A percentile compares a stretch with the other conserved stretches of the same genome.
Evolutionary conservation across 2,329 filamentous ascomycete genomes (phyloP).

Genomic region (Fonsecaea nubica): DNA sequence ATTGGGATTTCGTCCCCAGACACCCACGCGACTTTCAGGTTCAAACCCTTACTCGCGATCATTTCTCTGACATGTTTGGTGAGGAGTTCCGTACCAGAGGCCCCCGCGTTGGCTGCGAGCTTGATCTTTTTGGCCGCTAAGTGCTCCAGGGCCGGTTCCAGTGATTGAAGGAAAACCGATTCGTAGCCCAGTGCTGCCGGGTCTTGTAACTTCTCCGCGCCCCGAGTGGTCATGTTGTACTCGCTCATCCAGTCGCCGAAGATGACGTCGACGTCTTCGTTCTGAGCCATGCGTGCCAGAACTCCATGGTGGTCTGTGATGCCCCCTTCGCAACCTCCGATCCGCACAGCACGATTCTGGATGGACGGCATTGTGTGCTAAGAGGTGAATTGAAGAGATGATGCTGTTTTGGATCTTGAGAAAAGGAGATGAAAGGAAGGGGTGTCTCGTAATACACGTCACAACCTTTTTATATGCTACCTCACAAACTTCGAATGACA

Average conservation of each 20-base stretch:
- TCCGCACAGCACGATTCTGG: constrained; percentile 38
- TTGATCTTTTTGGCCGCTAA: constrained; percentile 48
- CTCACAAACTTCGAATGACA: neutral
- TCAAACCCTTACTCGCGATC: constrained; percentile 42
- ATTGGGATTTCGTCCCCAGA: constrained; percentile 50
- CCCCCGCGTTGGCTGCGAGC: constrained; percentile 52
- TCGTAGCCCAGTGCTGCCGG: constrained; percentile 39
- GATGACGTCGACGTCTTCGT: constrained; percentile 38
- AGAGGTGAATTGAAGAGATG: neutral
- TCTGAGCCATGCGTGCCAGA: constrained; percentile 33
- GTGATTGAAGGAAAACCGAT: constrained; percentile 44
- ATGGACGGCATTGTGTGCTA: constrained; percentile 4
- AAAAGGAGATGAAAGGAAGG: neutral
- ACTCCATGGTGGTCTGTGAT: constrained; percentile 33
- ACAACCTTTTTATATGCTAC: neutral
- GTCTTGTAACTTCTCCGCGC: constrained; percentile 36
- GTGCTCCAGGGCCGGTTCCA: constrained; percentile 49
- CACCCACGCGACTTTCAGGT: constrained; percentile 49
- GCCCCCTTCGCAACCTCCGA: constrained; percentile 44
- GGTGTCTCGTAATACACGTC: neutral
- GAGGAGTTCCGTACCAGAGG: constrained; percentile 46
- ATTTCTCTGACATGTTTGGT: constrained; percentile 39
- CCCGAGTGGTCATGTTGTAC: constrained; percentile 40
- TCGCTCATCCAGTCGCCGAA: constrained; percentile 44
- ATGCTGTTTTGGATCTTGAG: neutral